Evolutionary conservation across 2,329 filamentous ascomycete species (phyloP).

Genomic region (Colletotrichum lentis): DNA sequence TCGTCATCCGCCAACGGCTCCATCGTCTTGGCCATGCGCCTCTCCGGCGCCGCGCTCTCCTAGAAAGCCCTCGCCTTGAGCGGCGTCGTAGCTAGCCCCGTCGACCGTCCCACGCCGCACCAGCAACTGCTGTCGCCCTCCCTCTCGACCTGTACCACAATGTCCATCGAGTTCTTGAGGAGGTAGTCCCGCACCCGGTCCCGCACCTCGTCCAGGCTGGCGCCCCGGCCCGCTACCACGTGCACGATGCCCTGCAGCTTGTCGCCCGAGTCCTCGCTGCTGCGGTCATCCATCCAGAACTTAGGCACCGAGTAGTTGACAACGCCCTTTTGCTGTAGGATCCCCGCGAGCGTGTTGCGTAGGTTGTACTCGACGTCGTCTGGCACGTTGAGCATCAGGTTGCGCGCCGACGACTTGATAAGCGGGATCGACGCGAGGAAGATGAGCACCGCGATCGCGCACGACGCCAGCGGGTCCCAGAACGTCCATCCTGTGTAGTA

Average conservation of each 20-base stretch:
- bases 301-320: constrained; percentile 85
- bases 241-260: constrained; percentile 85
- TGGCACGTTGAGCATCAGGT: constrained; percentile 83
- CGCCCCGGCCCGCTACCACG: constrained; percentile 75
- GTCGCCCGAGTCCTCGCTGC: constrained; percentile 49
- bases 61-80: constrained; percentile 49
- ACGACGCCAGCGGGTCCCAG: constrained; percentile 94
- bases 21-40: constrained; percentile 11
- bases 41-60: constrained; percentile 18
- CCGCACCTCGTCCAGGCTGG: constrained; percentile 83
- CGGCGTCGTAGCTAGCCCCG: constrained; percentile 43
- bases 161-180: constrained; percentile 75
- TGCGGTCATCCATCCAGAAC: constrained; percentile 85
- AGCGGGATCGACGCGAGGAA: constrained; percentile 91
- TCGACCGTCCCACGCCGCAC: constrained; percentile 56
- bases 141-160: constrained; percentile 86
- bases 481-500: constrained; percentile 89
- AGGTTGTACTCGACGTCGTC: constrained; percentile 87
- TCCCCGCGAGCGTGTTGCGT: constrained; percentile 83
- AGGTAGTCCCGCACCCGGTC: constrained; percentile 79
- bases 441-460: constrained; percentile 91
- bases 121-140: constrained; percentile 76
- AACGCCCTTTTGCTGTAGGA: constrained; percentile 83
- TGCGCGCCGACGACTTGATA: constrained; percentile 83
- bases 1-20: constrained; percentile 11